Conservation (phyloP, 2,329 filamentous ascomycete genomes). For the Chaetomiaceae sp. region DNA sequence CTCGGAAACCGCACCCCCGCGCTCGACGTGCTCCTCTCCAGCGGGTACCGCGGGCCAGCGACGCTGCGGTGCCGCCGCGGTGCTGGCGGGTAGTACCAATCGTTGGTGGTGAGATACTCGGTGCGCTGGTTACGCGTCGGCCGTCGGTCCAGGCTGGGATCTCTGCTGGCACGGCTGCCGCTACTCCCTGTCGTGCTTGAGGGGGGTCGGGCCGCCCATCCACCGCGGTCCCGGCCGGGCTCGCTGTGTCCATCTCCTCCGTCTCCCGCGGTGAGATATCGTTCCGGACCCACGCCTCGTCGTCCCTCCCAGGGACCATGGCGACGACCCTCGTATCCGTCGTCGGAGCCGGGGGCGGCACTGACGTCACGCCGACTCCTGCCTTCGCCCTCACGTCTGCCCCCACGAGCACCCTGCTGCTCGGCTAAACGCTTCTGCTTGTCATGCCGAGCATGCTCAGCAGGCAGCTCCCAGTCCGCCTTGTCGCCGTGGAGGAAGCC, state of each 20-base stretch:
- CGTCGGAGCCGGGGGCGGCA: neutral
- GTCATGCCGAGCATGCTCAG: slow-evolving; percentile 3
- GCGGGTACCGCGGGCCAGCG: neutral
- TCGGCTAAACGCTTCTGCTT: slow-evolving; percentile 14
- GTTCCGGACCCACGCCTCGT: neutral
- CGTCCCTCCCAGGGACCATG: neutral
- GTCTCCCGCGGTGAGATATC: neutral
- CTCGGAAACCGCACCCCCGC: neutral
- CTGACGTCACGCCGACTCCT: neutral
- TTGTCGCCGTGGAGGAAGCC: slow-evolving; percentile 34
- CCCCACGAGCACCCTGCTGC: slow-evolving; percentile 13
- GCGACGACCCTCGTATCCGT: neutral
- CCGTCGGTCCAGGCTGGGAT: neutral
- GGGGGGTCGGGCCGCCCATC: too few species aligned
- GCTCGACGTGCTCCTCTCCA: neutral
- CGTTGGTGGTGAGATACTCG: neutral
- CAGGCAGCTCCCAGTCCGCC: slow-evolving; percentile 30
- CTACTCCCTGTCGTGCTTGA: too few species aligned
- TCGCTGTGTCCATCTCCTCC: neutral
- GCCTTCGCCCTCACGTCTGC: neutral
- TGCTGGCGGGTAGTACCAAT: neutral
- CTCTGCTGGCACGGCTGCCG: too few species aligned
- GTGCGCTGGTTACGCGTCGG: neutral
- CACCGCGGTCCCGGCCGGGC: neutral
- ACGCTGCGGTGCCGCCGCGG: neutral